A percentile compares a stretch with the other conserved stretches of the same genome.
Evolutionary conservation across 2,329 filamentous ascomycete species (phyloP).

Genomic region (Clarireedia monteithiana): DNA sequence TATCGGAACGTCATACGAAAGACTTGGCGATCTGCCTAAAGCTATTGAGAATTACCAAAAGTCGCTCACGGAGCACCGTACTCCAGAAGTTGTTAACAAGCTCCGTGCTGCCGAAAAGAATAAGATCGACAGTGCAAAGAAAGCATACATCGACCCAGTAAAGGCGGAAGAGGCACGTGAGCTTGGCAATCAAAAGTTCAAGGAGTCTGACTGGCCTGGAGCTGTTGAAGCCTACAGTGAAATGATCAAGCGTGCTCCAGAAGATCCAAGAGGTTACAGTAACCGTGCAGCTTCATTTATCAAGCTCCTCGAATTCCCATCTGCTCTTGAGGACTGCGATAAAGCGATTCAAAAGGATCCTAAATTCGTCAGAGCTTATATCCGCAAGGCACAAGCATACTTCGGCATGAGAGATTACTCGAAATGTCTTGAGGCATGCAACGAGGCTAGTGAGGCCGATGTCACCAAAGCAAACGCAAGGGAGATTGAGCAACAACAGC

Average conservation of each 20-base stretch:
- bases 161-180: conserved; percentile 95
- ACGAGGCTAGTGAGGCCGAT: conserved; percentile 72
- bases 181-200: conserved; percentile 94
- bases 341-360: conserved; percentile 83
- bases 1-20: conserved; percentile 91
- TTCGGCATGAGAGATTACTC: conserved; percentile 98
- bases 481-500: conserved; percentile 89
- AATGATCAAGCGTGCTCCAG: conserved; percentile 92
- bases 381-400: conserved; percentile 91
- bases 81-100: conserved; percentile 87
- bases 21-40: conserved; percentile 67
- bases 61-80: conserved; percentile 93
- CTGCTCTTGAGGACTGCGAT: conserved; percentile 87
- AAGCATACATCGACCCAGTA: conserved; percentile 78
- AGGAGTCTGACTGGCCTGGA: conserved; percentile 89
- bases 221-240: conserved; percentile 91
- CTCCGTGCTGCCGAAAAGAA: conserved; percentile 83
- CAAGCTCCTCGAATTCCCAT: conserved; percentile 93
- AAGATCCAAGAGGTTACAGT: conserved; percentile 90
- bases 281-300: conserved; percentile 96
- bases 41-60: conserved; percentile 89
- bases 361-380: conserved; percentile 90
- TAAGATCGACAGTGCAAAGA: conserved; percentile 67
- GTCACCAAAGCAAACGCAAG: conserved; percentile 68
- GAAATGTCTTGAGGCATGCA: conserved; percentile 84